A percentile compares a stretch with the other conserved stretches of the same genome.
Conservation (phyloP, 2,329 filamentous ascomycete species). For the Lasiodiplodia citricola region DNA sequence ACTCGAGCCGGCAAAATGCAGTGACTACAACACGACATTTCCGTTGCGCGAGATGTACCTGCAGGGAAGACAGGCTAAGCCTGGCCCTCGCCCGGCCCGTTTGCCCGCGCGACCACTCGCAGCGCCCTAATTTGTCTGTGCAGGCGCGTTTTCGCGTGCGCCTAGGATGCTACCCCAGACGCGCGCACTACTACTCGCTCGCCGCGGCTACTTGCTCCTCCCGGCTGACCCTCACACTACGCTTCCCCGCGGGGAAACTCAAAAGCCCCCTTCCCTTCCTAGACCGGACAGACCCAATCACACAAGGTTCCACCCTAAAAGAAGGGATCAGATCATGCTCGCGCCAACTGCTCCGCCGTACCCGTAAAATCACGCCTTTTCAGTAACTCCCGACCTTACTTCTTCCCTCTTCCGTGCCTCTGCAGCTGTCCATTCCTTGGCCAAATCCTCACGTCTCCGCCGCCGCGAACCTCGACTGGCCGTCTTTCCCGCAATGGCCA, state of each 20-base stretch:
- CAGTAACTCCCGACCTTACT: neutral
- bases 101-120: conserved; percentile 4
- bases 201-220: conserved; percentile 10
- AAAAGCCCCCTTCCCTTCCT: neutral
- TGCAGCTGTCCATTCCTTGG: neutral
- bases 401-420: neutral
- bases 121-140: conserved; percentile 10
- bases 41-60: conserved; percentile 2
- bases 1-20: neutral
- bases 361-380: conserved; percentile 14
- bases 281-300: conserved; percentile 1
- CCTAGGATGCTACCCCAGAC: conserved; percentile 5
- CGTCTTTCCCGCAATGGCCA: neutral
- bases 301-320: neutral
- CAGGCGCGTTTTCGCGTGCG: neutral
- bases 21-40: neutral
- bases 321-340: conserved; percentile 21
- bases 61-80: conserved; percentile 7
- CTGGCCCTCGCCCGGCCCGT: neutral
- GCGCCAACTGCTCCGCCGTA: conserved; percentile 7
- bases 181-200: neutral
- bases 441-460: neutral
- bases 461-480: too few relatives aligned
- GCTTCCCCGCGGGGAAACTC: conserved; percentile 13
- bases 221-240: conserved; percentile 14